Percentiles rank a stretch among this genome's conserved stretches.
phyloP scores from a whole-genome alignment of 768 basidiomycete genomes.

The Xanthoconium stramineum region DNA sequence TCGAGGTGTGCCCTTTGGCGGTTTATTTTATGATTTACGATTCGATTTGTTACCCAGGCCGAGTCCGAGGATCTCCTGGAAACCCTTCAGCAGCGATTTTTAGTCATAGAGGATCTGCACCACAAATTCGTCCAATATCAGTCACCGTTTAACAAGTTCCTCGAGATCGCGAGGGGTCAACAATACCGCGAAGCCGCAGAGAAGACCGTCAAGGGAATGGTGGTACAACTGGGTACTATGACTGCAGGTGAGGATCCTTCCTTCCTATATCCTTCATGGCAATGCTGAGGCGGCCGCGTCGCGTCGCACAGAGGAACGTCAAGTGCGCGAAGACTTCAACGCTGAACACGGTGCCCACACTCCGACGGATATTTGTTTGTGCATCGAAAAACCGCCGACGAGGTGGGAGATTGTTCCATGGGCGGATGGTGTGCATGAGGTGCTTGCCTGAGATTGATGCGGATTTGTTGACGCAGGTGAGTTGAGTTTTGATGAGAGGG shows the following conservation, averaged over 20 bases:
- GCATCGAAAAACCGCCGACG: slow-evolving; percentile 71
- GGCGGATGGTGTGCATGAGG: slow-evolving; percentile 52
- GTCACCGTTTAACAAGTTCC: slow-evolving; percentile 66
- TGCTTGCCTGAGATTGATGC: slow-evolving; percentile 58
- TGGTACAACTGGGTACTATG: slow-evolving; percentile 62
- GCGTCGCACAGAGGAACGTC: slow-evolving; percentile 56
- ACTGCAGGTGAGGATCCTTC: slow-evolving; percentile 48
- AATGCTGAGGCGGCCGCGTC: neutral
- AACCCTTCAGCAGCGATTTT: slow-evolving; percentile 57
- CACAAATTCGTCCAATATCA: slow-evolving; percentile 67
- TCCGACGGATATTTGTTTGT: slow-evolving; percentile 78
- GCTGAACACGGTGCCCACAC: slow-evolving; percentile 68
- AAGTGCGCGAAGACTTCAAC: slow-evolving; percentile 65
- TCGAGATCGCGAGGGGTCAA: slow-evolving; percentile 69
- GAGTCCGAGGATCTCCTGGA: slow-evolving; percentile 53
- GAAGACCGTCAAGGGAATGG: slow-evolving; percentile 63
- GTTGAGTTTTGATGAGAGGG: neutral
- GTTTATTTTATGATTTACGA: neutral
- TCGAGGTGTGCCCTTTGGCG: slow-evolving; percentile 49
- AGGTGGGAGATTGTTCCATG: slow-evolving; percentile 65
- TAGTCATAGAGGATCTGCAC: slow-evolving; percentile 61
- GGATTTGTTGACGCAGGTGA: slow-evolving; percentile 57
- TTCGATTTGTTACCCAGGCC: slow-evolving; percentile 30
- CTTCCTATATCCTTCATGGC: neutral
- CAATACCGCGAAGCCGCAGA: slow-evolving; percentile 66